These are phyloP conservation scores for Dianthus caryophyllus DNA, from an alignment of 148 eudicot species.

Conservation along the genomic window DNA sequence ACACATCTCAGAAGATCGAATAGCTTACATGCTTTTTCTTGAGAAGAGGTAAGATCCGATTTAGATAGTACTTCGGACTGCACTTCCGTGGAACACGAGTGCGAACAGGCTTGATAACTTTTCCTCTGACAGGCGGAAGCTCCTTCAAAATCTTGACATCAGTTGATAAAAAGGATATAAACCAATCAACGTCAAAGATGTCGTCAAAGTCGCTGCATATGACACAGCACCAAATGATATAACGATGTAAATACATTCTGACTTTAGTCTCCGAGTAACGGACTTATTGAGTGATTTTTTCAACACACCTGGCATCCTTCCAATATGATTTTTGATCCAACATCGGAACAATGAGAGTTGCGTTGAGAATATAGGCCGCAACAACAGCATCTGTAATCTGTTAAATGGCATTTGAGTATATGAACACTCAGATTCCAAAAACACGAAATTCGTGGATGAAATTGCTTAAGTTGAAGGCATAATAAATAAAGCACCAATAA, in stretches of 20 bases:
- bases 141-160: slow-evolving; percentile 65
- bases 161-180: slow-evolving; percentile 50
- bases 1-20: background rate
- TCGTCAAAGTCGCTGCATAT: slow-evolving; percentile 67
- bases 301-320: slow-evolving; percentile 73
- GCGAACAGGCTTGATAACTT: slow-evolving; percentile 35
- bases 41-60: slow-evolving; percentile 61
- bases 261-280: background rate
- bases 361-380: slow-evolving; percentile 73
- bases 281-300: background rate
- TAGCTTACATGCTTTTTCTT: slow-evolving; percentile 61
- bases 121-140: slow-evolving; percentile 52
- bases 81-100: slow-evolving; percentile 75
- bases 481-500: no score
- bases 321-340: slow-evolving; percentile 80
- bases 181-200: slow-evolving; percentile 73
- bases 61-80: slow-evolving; percentile 50
- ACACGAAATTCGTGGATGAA: background rate
- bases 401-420: slow-evolving; percentile 19
- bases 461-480: no score
- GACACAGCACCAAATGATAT: slow-evolving; percentile 10
- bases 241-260: slow-evolving; percentile 10
- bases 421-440: slow-evolving; percentile 11
- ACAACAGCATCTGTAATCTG: slow-evolving; percentile 91
- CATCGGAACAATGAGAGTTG: slow-evolving; percentile 74